phyloP scores from a whole-genome alignment of 2,329 filamentous ascomycete genomes.

The Aphanocladium album region DNA sequence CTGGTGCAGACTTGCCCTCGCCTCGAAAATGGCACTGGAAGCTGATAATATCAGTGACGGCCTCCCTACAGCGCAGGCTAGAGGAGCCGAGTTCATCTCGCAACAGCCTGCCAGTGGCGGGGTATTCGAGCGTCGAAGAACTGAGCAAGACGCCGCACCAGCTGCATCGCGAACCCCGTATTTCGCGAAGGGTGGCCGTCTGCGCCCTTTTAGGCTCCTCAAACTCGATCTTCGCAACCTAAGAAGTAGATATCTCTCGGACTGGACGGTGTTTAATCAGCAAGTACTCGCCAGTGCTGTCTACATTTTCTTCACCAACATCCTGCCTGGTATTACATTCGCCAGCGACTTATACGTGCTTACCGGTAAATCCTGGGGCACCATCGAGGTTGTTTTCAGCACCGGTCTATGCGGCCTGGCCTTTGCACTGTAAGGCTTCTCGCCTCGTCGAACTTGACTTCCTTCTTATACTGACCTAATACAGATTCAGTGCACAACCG shows the following conservation, averaged over 20 bases:
- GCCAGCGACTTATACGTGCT: slow-evolving; percentile 59
- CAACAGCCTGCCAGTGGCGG: background rate
- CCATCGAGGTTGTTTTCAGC: slow-evolving; percentile 62
- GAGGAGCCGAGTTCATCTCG: background rate
- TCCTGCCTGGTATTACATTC: slow-evolving; percentile 63
- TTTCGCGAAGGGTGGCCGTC: slow-evolving; percentile 34
- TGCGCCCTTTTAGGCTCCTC: slow-evolving; percentile 49
- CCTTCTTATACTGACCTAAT: background rate
- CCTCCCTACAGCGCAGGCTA: background rate
- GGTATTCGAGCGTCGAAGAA: background rate
- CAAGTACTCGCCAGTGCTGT: slow-evolving; percentile 58
- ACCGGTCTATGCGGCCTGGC: slow-evolving; percentile 60
- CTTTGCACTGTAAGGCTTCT: slow-evolving; percentile 48
- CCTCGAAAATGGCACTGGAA: background rate
- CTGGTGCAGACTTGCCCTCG: background rate
- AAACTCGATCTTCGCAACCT: slow-evolving; percentile 44
- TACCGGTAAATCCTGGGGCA: slow-evolving; percentile 59
- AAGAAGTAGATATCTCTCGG: slow-evolving; percentile 42
- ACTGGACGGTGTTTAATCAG: slow-evolving; percentile 59
- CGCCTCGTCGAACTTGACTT: background rate
- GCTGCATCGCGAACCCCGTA: slow-evolving; percentile 15
- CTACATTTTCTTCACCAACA: slow-evolving; percentile 63
- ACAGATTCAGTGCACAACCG: slow-evolving; percentile 53
- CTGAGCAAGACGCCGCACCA: background rate
- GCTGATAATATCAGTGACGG: background rate